Conservation (phyloP, 345 rosid genomes). For the Durio zibethinus region DNA sequence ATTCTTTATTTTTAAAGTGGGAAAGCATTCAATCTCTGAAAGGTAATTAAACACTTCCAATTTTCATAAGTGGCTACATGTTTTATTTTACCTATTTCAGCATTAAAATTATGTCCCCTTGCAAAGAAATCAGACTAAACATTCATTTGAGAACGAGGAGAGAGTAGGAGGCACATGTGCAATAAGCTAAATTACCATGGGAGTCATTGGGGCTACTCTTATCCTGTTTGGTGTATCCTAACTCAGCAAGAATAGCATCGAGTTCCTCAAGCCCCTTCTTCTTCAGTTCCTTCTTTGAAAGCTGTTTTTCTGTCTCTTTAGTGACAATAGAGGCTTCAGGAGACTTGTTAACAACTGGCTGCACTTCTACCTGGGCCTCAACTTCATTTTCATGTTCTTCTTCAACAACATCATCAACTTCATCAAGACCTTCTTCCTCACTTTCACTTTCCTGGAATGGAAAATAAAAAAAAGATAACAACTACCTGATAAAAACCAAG, state of each 20-base stretch:
- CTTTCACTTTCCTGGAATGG: constrained; percentile 46
- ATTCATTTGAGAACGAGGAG: not conserved
- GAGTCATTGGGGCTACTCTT: constrained; percentile 33
- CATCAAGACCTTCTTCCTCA: constrained; percentile 48
- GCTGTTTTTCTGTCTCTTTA: constrained; percentile 51
- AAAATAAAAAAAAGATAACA: not conserved
- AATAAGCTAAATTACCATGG: constrained; percentile 26
- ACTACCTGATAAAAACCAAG: not conserved
- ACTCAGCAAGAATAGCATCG: constrained; percentile 56
- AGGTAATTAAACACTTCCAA: not conserved
- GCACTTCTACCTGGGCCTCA: constrained; percentile 22
- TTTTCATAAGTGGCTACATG: not conserved
- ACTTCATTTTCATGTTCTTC: constrained; percentile 47
- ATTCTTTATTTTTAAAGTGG: too few relatives aligned
- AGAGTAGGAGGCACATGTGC: not conserved
- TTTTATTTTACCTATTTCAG: not conserved
- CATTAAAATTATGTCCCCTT: not conserved
- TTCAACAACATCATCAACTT: constrained; percentile 44
- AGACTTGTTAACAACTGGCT: constrained; percentile 30
- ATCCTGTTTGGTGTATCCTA: constrained; percentile 34
- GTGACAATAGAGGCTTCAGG: constrained; percentile 24
- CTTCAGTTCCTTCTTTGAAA: constrained; percentile 59
- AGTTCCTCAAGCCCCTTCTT: constrained; percentile 65
- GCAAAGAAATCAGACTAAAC: not conserved
- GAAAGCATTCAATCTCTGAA: not conserved